Evolutionary conservation across 1,139 yeast genomes (phyloP).

Genomic region (Debaryomyces psychrophilus): DNA sequence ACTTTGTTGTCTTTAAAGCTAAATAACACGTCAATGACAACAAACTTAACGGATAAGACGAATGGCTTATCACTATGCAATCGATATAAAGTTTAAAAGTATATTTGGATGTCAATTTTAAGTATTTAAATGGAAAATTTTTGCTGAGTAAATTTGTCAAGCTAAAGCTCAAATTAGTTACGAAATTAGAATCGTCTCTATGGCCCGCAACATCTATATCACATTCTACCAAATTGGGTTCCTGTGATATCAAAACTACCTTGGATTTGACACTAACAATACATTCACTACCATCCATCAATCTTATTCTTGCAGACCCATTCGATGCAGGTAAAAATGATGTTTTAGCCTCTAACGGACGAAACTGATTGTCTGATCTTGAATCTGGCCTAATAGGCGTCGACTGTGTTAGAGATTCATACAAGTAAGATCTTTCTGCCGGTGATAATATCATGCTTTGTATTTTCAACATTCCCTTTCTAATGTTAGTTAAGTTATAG

Average conservation of each 20-base stretch:
- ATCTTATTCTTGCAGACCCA: conserved; percentile 86
- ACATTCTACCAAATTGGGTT: conserved; percentile 58
- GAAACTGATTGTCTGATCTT: conserved; percentile 67
- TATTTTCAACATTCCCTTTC: neutral
- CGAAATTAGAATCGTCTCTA: conserved; percentile 69
- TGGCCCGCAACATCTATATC: conserved; percentile 77
- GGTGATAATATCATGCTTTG: conserved; percentile 68
- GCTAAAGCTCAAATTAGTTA: conserved; percentile 58
- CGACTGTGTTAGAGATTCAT: conserved; percentile 64
- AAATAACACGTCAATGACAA: conserved; percentile 77
- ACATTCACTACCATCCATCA: conserved; percentile 90
- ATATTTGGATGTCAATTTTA: conserved; percentile 71
- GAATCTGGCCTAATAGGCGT: conserved; percentile 86
- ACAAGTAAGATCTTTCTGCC: conserved; percentile 80
- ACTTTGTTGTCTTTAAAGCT: conserved; percentile 75
- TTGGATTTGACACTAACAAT: conserved; percentile 86
- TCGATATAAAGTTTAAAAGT: conserved; percentile 78
- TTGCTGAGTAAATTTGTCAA: conserved; percentile 50
- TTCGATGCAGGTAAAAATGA: conserved; percentile 83
- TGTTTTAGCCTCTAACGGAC: conserved; percentile 84
- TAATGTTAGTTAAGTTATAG: neutral
- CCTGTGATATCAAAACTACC: conserved; percentile 61
- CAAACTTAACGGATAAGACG: conserved; percentile 74
- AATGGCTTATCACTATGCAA: conserved; percentile 69
- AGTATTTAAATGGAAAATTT: conserved; percentile 49